Conservation (phyloP, 2,329 filamentous ascomycete species). For the Penicillium sp. region DNA sequence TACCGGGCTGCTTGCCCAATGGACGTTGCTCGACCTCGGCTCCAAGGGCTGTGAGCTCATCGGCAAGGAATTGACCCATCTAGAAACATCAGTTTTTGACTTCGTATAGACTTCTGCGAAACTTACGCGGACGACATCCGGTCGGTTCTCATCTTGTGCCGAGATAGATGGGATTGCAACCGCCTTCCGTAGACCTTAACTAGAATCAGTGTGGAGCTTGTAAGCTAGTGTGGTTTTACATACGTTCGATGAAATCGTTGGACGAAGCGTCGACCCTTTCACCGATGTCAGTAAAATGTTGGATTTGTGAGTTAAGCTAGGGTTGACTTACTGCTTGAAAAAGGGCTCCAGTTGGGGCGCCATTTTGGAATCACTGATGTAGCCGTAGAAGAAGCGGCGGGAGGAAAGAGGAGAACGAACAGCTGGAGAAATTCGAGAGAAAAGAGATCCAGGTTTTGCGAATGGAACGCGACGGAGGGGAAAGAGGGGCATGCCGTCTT, state of each 20-base stretch:
- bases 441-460: constrained; percentile 18
- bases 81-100: constrained; percentile 26
- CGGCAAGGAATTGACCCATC: constrained; percentile 90
- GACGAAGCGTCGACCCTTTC: constrained; percentile 69
- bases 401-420: constrained; percentile 13
- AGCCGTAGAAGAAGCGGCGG: constrained; percentile 45
- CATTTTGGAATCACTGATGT: constrained; percentile 63
- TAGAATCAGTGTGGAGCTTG: constrained; percentile 1
- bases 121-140: constrained; percentile 78
- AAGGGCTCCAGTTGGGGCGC: constrained; percentile 85
- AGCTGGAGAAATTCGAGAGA: constrained; percentile 16
- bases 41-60: constrained; percentile 78
- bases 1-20: constrained; percentile 87
- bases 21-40: constrained; percentile 82
- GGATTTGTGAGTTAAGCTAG: neutral
- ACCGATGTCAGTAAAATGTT: constrained; percentile 7
- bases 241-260: constrained; percentile 79
- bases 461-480: constrained; percentile 34
- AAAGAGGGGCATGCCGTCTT: constrained; percentile 35
- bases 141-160: constrained; percentile 80
- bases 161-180: constrained; percentile 97
- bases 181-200: constrained; percentile 69
- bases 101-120: neutral
- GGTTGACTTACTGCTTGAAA: constrained; percentile 68
- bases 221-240: constrained; percentile 15